Conservation (phyloP, 2,329 filamentous ascomycete species). For the Decorospora gaudefroyi region DNA sequence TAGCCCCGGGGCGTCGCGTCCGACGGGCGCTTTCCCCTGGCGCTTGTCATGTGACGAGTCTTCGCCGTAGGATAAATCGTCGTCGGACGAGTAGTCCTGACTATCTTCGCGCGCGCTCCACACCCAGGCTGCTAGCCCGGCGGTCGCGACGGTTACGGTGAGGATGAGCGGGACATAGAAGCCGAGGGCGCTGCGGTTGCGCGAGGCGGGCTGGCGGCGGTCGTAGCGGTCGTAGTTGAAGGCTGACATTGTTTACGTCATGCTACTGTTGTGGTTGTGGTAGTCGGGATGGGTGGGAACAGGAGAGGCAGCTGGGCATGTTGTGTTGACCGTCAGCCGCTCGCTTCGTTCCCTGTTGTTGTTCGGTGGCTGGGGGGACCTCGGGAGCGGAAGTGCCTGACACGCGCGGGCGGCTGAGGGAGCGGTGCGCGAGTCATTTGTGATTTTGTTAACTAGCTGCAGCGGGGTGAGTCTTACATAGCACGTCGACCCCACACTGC, state of each 20-base stretch:
- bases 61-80: slow-evolving; percentile 51
- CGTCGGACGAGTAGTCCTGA: slow-evolving; percentile 67
- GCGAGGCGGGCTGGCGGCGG: slow-evolving; percentile 56
- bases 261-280: slow-evolving; percentile 19
- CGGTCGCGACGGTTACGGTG: slow-evolving; percentile 84
- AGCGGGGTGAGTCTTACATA: slow-evolving; percentile 30
- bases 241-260: slow-evolving; percentile 41
- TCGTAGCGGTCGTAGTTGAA: slow-evolving; percentile 61
- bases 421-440: slow-evolving; percentile 19
- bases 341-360: slow-evolving; percentile 13
- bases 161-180: slow-evolving; percentile 90
- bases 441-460: slow-evolving; percentile 17
- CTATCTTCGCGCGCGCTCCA: slow-evolving; percentile 85
- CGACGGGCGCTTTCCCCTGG: slow-evolving; percentile 28
- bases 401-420: slow-evolving; percentile 11
- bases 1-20: slow-evolving; percentile 26
- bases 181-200: slow-evolving; percentile 64
- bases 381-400: too few species aligned
- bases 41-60: slow-evolving; percentile 28
- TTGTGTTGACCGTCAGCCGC: slow-evolving; percentile 9
- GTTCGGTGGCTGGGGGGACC: slow-evolving; percentile 7
- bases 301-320: slow-evolving; percentile 5
- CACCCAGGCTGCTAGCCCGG: slow-evolving; percentile 85
- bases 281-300: slow-evolving; percentile 10
- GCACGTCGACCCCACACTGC: slow-evolving; percentile 9